Percentiles rank a stretch among this genome's conserved stretches.
phyloP scores from a whole-genome alignment of 2,329 filamentous ascomycete genomes.

The Claviceps arundinis region DNA sequence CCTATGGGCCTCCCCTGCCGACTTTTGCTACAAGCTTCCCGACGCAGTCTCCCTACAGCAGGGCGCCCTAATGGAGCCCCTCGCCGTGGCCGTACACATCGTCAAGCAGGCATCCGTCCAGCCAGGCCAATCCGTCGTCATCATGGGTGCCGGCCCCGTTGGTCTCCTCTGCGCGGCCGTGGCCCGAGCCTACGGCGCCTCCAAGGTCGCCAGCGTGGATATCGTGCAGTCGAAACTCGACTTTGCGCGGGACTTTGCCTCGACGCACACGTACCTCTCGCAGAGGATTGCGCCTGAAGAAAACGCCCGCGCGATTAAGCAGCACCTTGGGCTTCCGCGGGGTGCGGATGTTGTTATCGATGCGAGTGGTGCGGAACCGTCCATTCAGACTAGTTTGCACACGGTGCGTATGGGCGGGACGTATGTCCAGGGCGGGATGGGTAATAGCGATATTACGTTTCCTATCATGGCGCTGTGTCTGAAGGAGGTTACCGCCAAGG shows the following conservation, averaged over 20 bases:
- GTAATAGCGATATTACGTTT: constrained; percentile 73
- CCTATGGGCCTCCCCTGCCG: constrained; percentile 70
- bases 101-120: constrained; percentile 57
- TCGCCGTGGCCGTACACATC: constrained; percentile 78
- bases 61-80: constrained; percentile 80
- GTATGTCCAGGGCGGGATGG: constrained; percentile 85
- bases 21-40: constrained; percentile 89
- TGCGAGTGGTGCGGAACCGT: constrained; percentile 65
- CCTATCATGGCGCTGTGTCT: constrained; percentile 82
- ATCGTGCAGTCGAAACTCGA: constrained; percentile 68
- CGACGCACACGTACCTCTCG: constrained; percentile 57
- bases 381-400: constrained; percentile 63
- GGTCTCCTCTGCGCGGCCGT: constrained; percentile 81
- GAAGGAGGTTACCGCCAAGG: constrained; percentile 78
- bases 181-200: constrained; percentile 72
- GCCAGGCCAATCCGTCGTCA: constrained; percentile 64
- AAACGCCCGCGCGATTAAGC: constrained; percentile 57
- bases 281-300: constrained; percentile 51
- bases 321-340: constrained; percentile 45
- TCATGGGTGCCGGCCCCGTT: constrained; percentile 80
- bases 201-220: constrained; percentile 74
- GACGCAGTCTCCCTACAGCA: constrained; percentile 65
- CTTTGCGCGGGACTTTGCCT: constrained; percentile 61
- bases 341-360: constrained; percentile 73
- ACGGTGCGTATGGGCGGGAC: constrained; percentile 57